phyloP scores from a whole-genome alignment of 1,139 yeast genomes.

The Groenewaldozyma sp. region DNA sequence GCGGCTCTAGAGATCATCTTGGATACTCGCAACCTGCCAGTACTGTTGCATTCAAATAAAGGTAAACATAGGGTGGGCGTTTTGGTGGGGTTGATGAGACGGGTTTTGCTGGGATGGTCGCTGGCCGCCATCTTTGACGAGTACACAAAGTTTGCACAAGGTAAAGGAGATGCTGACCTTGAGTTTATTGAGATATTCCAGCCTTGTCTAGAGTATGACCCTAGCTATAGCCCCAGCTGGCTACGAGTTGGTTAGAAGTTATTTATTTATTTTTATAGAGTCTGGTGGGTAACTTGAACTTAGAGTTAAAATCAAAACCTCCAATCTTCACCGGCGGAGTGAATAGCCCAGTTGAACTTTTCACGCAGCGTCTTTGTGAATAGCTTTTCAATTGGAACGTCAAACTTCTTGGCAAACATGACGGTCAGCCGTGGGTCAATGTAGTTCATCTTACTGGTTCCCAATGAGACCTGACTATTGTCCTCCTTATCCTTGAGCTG shows the following conservation, averaged over 20 bases:
- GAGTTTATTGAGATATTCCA: constrained; percentile 35
- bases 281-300: not conserved
- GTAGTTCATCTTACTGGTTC: constrained; percentile 89
- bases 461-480: constrained; percentile 85
- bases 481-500: constrained; percentile 89
- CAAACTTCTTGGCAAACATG: constrained; percentile 74
- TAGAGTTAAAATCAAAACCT: constrained; percentile 40
- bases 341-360: constrained; percentile 93
- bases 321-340: constrained; percentile 85
- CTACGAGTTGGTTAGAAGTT: constrained; percentile 5
- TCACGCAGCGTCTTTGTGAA: constrained; percentile 87
- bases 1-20: constrained; percentile 55
- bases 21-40: constrained; percentile 71
- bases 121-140: constrained; percentile 89
- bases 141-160: constrained; percentile 85
- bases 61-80: constrained; percentile 95
- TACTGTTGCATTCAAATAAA: constrained; percentile 83
- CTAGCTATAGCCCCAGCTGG: constrained; percentile 27
- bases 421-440: constrained; percentile 92
- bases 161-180: constrained; percentile 85
- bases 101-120: constrained; percentile 85
- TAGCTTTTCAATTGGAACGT: constrained; percentile 86
- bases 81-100: constrained; percentile 78
- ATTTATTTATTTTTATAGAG: not conserved
- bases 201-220: constrained; percentile 22